A percentile compares a stretch with the other conserved stretches of the same genome.
phyloP scores from a whole-genome alignment of 2,329 filamentous ascomycete genomes.

The Monilinia aucupariae region DNA sequence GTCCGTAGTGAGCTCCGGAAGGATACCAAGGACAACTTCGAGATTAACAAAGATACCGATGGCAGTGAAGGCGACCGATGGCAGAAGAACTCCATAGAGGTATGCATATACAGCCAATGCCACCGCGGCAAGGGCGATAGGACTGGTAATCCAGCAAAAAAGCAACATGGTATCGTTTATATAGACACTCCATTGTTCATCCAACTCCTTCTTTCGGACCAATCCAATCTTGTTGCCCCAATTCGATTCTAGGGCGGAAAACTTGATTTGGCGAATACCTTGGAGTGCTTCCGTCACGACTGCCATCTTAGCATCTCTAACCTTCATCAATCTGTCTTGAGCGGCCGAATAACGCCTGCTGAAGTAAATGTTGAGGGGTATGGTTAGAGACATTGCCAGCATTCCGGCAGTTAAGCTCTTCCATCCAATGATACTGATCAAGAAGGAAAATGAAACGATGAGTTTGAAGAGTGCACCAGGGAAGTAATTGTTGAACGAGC shows the following conservation, averaged over 20 bases:
- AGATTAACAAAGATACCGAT: constrained; percentile 70
- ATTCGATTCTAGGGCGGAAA: constrained; percentile 67
- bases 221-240: constrained; percentile 67
- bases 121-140: constrained; percentile 66
- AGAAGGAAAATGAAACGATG: constrained; percentile 58
- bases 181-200: constrained; percentile 62
- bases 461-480: constrained; percentile 58
- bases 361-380: constrained; percentile 63
- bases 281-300: constrained; percentile 72
- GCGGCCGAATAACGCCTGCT: constrained; percentile 59
- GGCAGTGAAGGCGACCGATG: constrained; percentile 74
- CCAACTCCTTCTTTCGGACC: constrained; percentile 61
- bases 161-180: constrained; percentile 29
- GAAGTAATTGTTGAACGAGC: constrained; percentile 61
- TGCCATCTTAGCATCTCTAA: constrained; percentile 68
- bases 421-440: constrained; percentile 68
- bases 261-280: constrained; percentile 81
- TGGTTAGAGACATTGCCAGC: constrained; percentile 55
- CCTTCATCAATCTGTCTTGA: constrained; percentile 68
- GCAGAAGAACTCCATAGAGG: constrained; percentile 56
- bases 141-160: constrained; percentile 66
- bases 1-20: constrained; percentile 69
- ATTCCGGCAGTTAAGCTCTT: constrained; percentile 61
- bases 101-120: constrained; percentile 64
- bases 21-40: constrained; percentile 62